Base-by-base conservation (phyloP, 805 yeast species). In the Saccharomyces paradoxus region DNA sequence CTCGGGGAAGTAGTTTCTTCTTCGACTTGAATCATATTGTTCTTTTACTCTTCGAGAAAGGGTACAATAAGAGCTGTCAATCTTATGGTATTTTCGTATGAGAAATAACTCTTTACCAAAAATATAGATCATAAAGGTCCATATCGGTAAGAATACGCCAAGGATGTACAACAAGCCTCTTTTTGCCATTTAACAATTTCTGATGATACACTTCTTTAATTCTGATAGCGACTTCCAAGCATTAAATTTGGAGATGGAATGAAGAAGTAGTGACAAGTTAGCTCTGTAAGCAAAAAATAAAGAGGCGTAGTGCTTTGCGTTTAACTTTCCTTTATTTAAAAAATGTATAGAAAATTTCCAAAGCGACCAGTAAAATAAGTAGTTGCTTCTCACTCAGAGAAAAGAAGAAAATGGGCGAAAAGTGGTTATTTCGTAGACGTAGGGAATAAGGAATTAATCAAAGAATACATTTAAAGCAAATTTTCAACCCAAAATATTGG, bases 1-100 rank as follows among this genome's bases (percentile, higher is more conserved):
- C 1, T 61, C 57, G 6, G 46, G 44, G 4, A 52, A 29, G 17
- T 54, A 41, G 32, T 32, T 48, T 17, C 60, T 50, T 24, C 58
- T 58, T 28, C 64, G 58, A 21, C 24, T 37, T 37, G 24, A 17
- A 10, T 37, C 44, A 37, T 37, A 37, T 17, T 37, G 22, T 21
- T 37, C 44, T 17, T 17, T 37, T 17, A 10, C 44, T 8, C 22
- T 37, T 37, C 17, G 44, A 9, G 44, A 37, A 17, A 17, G 13
- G 12, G 4, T 2, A 37, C 24, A 17, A 37, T 37, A 37, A 2
- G 44, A 17, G 7, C 4, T 37, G 12, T 37, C 44, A n/a, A 37
- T 37, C 4, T 37, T 37, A 4, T 17, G 44, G 17, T 17, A 17
- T 37, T 37, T 37, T 17, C 24, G 44, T 37, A 37, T 37, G 22